Percentiles rank a stretch among this genome's conserved stretches.
These are phyloP conservation scores for Carallia brachiata DNA, from an alignment of 345 rosid genomes.

Conservation along the genomic window DNA sequence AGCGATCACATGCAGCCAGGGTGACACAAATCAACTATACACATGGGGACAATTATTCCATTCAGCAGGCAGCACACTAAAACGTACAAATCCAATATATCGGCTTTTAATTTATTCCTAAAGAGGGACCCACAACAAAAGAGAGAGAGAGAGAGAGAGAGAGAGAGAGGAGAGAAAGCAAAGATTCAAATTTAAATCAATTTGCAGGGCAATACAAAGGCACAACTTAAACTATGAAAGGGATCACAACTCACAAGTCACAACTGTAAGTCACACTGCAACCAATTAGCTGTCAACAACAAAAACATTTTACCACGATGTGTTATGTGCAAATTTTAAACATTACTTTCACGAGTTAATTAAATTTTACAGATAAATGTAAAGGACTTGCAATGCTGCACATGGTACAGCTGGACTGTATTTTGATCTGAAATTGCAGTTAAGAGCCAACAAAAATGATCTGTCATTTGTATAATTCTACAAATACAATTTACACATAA, in stretches of 20 bases:
- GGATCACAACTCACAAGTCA: constrained; percentile 1
- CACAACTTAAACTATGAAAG: background rate
- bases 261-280: constrained; percentile 16
- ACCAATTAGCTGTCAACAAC: background rate
- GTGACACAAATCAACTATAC: background rate
- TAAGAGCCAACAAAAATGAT: background rate
- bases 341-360: no score
- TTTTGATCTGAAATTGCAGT: background rate
- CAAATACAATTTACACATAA: background rate
- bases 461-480: background rate
- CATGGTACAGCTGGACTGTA: background rate
- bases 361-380: no score
- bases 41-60: background rate
- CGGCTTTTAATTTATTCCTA: background rate
- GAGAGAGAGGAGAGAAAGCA: no score
- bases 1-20: background rate
- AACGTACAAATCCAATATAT: background rate
- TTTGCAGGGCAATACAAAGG: background rate
- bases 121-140: constrained; percentile 1
- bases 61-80: background rate
- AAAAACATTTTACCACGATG: background rate
- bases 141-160: background rate
- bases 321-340: background rate
- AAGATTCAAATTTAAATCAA: background rate
- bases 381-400: background rate